Base-by-base conservation (phyloP, 306 rosid genomes). In the Pterocarpus santalinus region DNA sequence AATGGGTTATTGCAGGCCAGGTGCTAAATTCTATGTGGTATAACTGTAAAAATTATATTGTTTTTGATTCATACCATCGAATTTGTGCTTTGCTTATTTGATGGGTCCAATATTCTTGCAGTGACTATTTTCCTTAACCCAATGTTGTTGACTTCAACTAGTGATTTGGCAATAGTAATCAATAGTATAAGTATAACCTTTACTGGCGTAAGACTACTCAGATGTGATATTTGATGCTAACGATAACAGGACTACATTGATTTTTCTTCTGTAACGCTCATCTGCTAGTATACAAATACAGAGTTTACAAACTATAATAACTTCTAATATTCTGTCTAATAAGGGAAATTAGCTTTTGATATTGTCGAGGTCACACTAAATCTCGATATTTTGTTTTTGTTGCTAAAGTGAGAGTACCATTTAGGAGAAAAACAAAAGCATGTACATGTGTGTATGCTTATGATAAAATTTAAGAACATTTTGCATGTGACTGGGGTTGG, bases 1-100 rank as follows among this genome's bases (percentile, higher is more conserved):
- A 36, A 34, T n/a, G 66, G 72, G 72, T 68, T 69, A 47, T 76
- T 76, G 69, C 72, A 47, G 72, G 56, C 57, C 56, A 56, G 66
- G 33, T 34, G 51, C 28, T 33, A 36, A n/a, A 33, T 55, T 12
- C 34, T 55, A 16, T 22, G n/a, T 61, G 35, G 12, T 2, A n/a
- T 33, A 52, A 28, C 51, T 73, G 36, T n/a, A 55, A 65, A 73
- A 58, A 17, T 35, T 75, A 14, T 36, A 60, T 73, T 52, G 55
- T 47, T 33, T 53, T 80, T 70, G 2, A 56, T 63, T 14, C 30
- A 56, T 66, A 15, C 56, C 7, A 22, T 32, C 52, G 22, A 12
- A 58, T 30, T 16, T 63, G 67, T 74, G 58, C 34, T 70, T 65
- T 75, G 43, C 69, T 44, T 44, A 11, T 36, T 53, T 69, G 72